phyloP scores from a whole-genome alignment of 306 rosid species.

The Citrullus mucosospermus region DNA sequence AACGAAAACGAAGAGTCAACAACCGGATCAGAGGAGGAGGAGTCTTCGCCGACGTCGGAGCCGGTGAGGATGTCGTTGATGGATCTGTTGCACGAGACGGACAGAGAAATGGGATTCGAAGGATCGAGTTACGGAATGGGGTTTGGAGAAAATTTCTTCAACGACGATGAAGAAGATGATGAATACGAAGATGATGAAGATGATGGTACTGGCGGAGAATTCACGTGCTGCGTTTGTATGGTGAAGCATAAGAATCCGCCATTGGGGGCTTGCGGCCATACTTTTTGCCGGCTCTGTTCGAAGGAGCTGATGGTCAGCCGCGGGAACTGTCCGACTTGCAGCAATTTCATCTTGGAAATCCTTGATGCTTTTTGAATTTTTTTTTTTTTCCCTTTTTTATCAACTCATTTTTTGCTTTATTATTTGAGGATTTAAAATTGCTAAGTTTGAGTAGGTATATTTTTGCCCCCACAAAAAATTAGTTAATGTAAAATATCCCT shows the following conservation, averaged over 20 bases:
- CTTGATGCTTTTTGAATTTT: constrained; percentile 49
- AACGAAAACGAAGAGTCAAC: not conserved
- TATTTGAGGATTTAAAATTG: not conserved
- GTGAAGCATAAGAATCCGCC: constrained; percentile 64
- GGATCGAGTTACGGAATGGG: constrained; percentile 32
- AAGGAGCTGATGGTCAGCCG: constrained; percentile 58
- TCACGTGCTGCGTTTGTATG: constrained; percentile 69
- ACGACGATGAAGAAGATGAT: not conserved
- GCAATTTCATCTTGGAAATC: constrained; percentile 59
- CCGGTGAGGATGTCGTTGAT: constrained; percentile 59
- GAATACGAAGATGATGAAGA: constrained; percentile 7
- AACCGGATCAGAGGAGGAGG: not conserved
- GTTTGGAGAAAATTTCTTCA: constrained; percentile 4
- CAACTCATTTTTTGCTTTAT: not conserved
- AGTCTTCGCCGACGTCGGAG: not conserved
- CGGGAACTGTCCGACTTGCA: constrained; percentile 79
- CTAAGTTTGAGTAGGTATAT: not conserved
- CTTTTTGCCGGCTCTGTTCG: constrained; percentile 77
- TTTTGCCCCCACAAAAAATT: not conserved
- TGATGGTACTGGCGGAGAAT: constrained; percentile 23
- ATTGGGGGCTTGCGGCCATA: constrained; percentile 56
- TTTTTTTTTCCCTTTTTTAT: not conserved
- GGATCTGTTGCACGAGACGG: constrained; percentile 72
- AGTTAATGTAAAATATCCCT: not conserved
- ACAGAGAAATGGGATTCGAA: constrained; percentile 47